Conservation (phyloP, 768 basidiomycete species). For the Symmetrospora coprosmae region DNA sequence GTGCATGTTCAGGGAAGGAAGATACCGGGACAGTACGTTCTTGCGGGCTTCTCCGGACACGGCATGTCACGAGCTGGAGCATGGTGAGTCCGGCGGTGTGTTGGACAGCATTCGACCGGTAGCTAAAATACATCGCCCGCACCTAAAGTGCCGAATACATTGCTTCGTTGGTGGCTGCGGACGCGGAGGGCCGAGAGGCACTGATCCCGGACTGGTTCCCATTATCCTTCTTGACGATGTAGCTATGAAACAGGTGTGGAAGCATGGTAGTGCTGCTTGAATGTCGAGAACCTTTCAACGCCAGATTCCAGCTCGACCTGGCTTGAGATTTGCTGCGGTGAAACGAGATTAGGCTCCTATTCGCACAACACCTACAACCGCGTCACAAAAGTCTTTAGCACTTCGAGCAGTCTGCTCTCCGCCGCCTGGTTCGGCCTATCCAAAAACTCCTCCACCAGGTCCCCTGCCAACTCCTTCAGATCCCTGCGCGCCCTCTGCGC, state of each 20-base stretch:
- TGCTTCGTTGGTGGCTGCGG: background rate
- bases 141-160: constrained; percentile 7
- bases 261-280: no score
- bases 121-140: no score
- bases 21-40: constrained; percentile 23
- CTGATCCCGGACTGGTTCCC: background rate
- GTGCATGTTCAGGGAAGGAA: constrained; percentile 17
- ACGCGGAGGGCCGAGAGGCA: background rate
- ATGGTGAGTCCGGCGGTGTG: constrained; percentile 11
- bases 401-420: background rate
- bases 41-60: constrained; percentile 25
- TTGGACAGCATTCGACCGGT: background rate
- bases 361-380: background rate
- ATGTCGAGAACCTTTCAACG: background rate
- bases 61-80: constrained; percentile 26
- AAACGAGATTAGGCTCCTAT: background rate
- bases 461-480: constrained; percentile 15
- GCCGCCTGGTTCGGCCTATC: background rate
- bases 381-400: background rate
- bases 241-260: no score
- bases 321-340: background rate
- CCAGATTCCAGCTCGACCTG: background rate
- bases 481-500: background rate
- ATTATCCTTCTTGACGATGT: constrained; percentile 1
- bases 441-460: constrained; percentile 11